Conservation (phyloP, 139 green algal species). For the Trebouxia sp. region DNA sequence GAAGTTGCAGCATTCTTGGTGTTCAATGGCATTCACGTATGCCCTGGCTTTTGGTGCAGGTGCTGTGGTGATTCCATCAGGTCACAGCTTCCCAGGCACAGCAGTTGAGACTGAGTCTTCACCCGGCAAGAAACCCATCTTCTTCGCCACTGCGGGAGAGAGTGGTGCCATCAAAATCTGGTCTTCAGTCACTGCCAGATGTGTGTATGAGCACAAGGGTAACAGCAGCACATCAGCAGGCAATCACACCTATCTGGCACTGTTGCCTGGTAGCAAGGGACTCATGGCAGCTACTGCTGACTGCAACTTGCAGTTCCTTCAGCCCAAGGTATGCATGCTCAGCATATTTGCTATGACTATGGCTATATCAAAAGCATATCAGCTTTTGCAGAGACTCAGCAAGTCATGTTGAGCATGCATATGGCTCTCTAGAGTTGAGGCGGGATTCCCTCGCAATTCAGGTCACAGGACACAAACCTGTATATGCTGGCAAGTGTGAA, state of each 20-base stretch:
- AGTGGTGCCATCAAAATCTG: constrained; percentile 74
- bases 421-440: no score
- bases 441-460: no score
- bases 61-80: constrained; percentile 39
- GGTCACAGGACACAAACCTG: no score
- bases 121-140: constrained; percentile 34
- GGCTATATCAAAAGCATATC: no score
- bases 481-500: no score
- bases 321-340: constrained; percentile 26
- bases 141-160: constrained; percentile 87
- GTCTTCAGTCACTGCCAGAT: constrained; percentile 64
- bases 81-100: constrained; percentile 51
- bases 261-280: constrained; percentile 49
- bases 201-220: constrained; percentile 55
- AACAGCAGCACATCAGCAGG: constrained; percentile 36
- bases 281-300: constrained; percentile 77
- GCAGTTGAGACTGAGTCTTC: constrained; percentile 19
- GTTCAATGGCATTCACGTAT: no score
- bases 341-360: no score
- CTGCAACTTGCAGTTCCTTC: constrained; percentile 73
- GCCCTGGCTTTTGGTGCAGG: constrained; percentile 40
- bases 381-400: no score
- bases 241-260: constrained; percentile 59
- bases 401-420: no score
- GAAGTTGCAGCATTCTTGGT: no score